Evolutionary conservation across 2,329 filamentous ascomycete genomes (phyloP).

Genomic region (Apiospora rasikravindrae): DNA sequence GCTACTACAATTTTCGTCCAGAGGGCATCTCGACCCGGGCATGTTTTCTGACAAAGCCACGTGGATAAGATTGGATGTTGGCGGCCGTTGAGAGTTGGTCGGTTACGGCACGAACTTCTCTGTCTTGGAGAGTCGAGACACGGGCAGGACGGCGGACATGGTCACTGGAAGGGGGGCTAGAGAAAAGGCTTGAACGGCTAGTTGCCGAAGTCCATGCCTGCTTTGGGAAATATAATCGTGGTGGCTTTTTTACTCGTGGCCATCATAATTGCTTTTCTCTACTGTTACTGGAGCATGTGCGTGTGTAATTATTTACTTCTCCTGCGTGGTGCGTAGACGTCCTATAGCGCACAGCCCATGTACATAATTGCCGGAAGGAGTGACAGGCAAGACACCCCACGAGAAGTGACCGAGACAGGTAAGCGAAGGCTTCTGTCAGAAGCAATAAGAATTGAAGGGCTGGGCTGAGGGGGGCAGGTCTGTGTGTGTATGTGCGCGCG

Average conservation of each 20-base stretch:
- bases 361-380: background rate
- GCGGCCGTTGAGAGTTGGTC: conserved; percentile 10
- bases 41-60: conserved; percentile 11
- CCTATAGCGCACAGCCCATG: background rate
- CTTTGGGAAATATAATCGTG: conserved; percentile 17
- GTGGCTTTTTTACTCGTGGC: conserved; percentile 14
- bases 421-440: background rate
- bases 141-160: background rate
- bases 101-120: background rate
- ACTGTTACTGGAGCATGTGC: background rate
- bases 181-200: conserved; percentile 16
- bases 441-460: background rate
- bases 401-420: background rate
- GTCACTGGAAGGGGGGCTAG: background rate
- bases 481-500: background rate
- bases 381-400: background rate
- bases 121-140: background rate
- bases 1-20: background rate
- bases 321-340: background rate
- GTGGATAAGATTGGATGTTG: conserved; percentile 13
- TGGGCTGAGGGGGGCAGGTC: background rate
- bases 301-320: background rate
- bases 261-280: conserved; percentile 6
- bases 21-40: conserved; percentile 17
- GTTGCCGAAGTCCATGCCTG: conserved; percentile 19